Base-by-base conservation (phyloP, 225 moss, liverwort and hornwort genomes). In the Anthoceros angustus region DNA sequence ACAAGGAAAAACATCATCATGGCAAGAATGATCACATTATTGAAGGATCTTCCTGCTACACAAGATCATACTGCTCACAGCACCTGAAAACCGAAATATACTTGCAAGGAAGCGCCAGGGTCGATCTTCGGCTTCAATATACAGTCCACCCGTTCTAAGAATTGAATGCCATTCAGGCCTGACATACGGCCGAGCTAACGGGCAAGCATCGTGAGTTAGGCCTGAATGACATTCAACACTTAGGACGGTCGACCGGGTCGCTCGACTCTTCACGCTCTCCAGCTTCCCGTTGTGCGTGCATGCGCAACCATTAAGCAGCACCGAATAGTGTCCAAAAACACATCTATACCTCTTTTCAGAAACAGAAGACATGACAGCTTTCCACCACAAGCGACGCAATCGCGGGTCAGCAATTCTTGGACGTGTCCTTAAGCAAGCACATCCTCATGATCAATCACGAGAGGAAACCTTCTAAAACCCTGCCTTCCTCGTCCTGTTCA, bases 81-180 rank as follows among this genome's bases (percentile, higher is more conserved):
- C 32, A 32, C 32, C 32, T 46, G 45, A 46, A 5, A 11, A 6
- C 45, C 2, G 2, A 11, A 11, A 46, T 46, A 46, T 46, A 16
- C 11, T 11, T 46, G 11, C 45, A 6, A 11, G 45, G 45, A 11
- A 32, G 32, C 32, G 2, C 4, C 32, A 32, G 32, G 32, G 3
- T 11, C 16, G 45, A 1, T 46, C 45, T 11, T 11, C 45, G 45
- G 11, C 12, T 46, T 46, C 12, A 11, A 5, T 46, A 11, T 16
- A 46, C 45, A 46, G 45, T 46, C 45, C 12, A 46, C 16, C 45
- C 45, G 45, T 46, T 46, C 45, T 46, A 46, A 16, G 45, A 16
- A 46, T 46, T 46, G 45, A 46, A 46, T 46, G 45, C 45, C 45
- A 46, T 46, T 46, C 45, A 46, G 45, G 16, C 45, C 45, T 46